These are phyloP conservation scores for Hirsutella thompsonii DNA, from an alignment of 2,329 filamentous ascomycete species.

Conservation along the genomic window DNA sequence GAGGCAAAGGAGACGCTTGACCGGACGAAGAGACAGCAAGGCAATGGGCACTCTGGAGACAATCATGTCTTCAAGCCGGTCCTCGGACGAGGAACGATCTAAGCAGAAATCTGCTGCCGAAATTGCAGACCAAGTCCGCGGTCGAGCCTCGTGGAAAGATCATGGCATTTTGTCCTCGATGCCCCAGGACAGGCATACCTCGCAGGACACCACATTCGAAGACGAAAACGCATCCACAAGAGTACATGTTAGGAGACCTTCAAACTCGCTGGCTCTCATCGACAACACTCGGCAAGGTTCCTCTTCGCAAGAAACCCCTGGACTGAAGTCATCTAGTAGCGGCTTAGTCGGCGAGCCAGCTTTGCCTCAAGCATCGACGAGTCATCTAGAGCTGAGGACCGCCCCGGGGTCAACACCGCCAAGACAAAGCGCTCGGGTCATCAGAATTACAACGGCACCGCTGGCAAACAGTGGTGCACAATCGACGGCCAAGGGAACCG, in stretches of 20 bases:
- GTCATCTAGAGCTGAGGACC: slow-evolving; percentile 32
- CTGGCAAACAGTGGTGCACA: slow-evolving; percentile 7
- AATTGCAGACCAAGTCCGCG: slow-evolving; percentile 40
- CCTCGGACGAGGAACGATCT: slow-evolving; percentile 48
- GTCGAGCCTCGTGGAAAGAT: slow-evolving; percentile 28
- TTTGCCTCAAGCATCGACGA: slow-evolving; percentile 42
- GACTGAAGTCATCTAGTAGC: slow-evolving; percentile 21
- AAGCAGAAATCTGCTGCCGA: slow-evolving; percentile 46
- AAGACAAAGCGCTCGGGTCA: slow-evolving; percentile 8
- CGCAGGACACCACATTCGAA: slow-evolving; percentile 12
- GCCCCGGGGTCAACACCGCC: slow-evolving; percentile 14
- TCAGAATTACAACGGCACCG: slow-evolving; percentile 1
- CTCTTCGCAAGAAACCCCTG: slow-evolving; percentile 12
- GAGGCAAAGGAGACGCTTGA: slow-evolving; percentile 25
- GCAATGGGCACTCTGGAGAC: slow-evolving; percentile 53
- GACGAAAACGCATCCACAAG: slow-evolving; percentile 9
- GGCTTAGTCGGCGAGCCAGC: slow-evolving; percentile 42
- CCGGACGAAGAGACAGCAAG: slow-evolving; percentile 31
- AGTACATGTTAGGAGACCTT: slow-evolving; percentile 12
- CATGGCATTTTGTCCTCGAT: slow-evolving; percentile 18
- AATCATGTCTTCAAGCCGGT: slow-evolving; percentile 53
- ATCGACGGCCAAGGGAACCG: background rate
- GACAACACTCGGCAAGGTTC: slow-evolving; percentile 21
- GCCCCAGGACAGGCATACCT: slow-evolving; percentile 15
- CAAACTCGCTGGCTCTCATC: slow-evolving; percentile 23